Conservation (phyloP, 2,329 filamentous ascomycete genomes). For the Colletotrichum sp. region DNA sequence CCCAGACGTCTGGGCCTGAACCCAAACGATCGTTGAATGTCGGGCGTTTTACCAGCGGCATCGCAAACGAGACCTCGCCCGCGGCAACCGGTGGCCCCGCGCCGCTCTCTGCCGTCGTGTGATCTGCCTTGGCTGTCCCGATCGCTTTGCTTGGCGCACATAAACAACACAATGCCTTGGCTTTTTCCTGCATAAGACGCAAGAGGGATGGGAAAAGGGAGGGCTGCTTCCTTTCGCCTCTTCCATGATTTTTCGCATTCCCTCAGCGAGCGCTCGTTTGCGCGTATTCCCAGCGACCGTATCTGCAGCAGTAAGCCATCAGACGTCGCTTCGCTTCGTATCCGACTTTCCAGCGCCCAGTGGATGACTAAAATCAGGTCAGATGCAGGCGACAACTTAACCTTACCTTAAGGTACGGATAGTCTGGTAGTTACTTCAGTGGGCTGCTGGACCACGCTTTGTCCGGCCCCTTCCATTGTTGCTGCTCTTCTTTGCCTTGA, state of each 20-base stretch:
- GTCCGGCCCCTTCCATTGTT: neutral
- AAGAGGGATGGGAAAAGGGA: neutral
- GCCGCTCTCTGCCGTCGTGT: constrained; percentile 7
- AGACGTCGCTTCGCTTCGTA: neutral
- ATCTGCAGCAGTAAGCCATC: neutral
- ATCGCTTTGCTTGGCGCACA: constrained; percentile 16
- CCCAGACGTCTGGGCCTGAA: neutral
- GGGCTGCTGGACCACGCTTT: neutral
- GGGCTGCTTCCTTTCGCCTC: neutral
- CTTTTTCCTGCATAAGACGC: neutral
- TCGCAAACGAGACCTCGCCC: neutral
- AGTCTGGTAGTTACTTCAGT: neutral
- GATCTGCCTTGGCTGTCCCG: constrained; percentile 19
- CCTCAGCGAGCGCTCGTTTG: neutral
- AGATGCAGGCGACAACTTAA: neutral
- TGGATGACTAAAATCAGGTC: neutral
- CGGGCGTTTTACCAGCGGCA: neutral
- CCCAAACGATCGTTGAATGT: neutral
- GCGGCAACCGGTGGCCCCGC: neutral
- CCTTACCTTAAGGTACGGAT: neutral
- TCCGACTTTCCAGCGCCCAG: neutral
- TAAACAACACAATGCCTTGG: neutral
- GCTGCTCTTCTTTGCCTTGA: neutral
- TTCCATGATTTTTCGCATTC: neutral
- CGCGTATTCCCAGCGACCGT: neutral